Evolutionary conservation across 2,329 filamentous ascomycete genomes (phyloP).

Genomic region (Hypoxylon rubiginosum): DNA sequence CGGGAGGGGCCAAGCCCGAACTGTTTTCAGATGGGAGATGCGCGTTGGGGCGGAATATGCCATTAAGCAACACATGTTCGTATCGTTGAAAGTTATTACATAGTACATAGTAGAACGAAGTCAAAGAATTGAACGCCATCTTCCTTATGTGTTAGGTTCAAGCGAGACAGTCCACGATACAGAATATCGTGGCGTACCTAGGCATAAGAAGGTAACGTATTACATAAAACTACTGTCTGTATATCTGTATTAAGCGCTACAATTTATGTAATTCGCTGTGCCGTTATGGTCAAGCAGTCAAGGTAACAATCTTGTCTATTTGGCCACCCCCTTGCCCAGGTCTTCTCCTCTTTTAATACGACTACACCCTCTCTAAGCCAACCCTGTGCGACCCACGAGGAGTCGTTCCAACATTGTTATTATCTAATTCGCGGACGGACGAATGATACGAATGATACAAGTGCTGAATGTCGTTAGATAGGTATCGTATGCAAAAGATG

Average conservation of each 20-base stretch:
- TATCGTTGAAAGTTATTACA: neutral
- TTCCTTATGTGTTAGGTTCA: neutral
- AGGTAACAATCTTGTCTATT: neutral
- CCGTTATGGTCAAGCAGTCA: neutral
- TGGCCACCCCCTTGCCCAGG: conserved; percentile 9
- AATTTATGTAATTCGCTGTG: neutral
- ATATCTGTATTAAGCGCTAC: neutral
- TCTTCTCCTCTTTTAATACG: conserved; percentile 19
- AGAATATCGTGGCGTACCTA: neutral
- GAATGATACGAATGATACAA: conserved; percentile 17
- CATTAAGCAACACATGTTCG: neutral
- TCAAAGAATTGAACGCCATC: neutral
- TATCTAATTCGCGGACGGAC: conserved; percentile 30
- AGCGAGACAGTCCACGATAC: neutral
- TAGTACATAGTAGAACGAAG: neutral
- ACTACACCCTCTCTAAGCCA: conserved; percentile 27
- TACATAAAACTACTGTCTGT: neutral
- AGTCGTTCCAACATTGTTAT: conserved; percentile 30
- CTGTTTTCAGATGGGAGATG: neutral
- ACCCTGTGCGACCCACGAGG: conserved; percentile 7
- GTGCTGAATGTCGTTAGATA: conserved; percentile 8
- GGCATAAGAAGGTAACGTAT: neutral
- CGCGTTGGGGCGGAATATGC: neutral
- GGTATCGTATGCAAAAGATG: conserved; percentile 19
- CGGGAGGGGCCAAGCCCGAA: conserved; percentile 8